These are phyloP conservation scores for Penicillium waksmanii DNA, from an alignment of 495 filamentous ascomycete genomes.

Conservation along the genomic window DNA sequence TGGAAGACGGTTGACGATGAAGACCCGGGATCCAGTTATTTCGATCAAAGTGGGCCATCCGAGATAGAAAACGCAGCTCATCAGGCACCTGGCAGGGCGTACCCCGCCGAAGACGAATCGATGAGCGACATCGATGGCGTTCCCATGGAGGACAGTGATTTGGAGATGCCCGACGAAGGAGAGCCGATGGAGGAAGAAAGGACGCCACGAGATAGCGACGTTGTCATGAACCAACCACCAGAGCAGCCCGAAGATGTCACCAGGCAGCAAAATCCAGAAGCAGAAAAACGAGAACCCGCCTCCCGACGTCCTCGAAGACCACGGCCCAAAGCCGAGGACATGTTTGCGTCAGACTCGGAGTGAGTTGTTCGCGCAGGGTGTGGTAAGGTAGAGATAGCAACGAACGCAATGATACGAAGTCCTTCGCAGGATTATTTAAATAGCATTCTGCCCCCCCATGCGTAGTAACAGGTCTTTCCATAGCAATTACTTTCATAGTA, in stretches of 20 bases:
- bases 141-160: constrained; percentile 59
- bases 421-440: neutral
- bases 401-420: constrained; percentile 23
- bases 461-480: neutral
- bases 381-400: constrained; percentile 8
- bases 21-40: constrained; percentile 42
- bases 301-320: constrained; percentile 45
- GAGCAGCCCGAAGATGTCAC: constrained; percentile 18
- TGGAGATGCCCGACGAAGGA: constrained; percentile 40
- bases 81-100: constrained; percentile 22
- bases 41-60: constrained; percentile 32
- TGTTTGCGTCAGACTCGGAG: constrained; percentile 78
- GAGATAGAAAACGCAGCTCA: constrained; percentile 25
- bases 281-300: neutral
- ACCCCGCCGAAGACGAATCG: constrained; percentile 39
- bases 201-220: constrained; percentile 5
- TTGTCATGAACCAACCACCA: constrained; percentile 17
- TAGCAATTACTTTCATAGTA: neutral
- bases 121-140: constrained; percentile 55
- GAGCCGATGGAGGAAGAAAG: constrained; percentile 46
- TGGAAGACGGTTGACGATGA: constrained; percentile 74
- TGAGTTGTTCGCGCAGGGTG: constrained; percentile 20
- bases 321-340: constrained; percentile 86
- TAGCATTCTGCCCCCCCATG: neutral
- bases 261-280: constrained; percentile 20